Percentiles rank a stretch among this genome's conserved stretches.
Conservation (phyloP, 768 basidiomycete species). For the Russula vinacea region DNA sequence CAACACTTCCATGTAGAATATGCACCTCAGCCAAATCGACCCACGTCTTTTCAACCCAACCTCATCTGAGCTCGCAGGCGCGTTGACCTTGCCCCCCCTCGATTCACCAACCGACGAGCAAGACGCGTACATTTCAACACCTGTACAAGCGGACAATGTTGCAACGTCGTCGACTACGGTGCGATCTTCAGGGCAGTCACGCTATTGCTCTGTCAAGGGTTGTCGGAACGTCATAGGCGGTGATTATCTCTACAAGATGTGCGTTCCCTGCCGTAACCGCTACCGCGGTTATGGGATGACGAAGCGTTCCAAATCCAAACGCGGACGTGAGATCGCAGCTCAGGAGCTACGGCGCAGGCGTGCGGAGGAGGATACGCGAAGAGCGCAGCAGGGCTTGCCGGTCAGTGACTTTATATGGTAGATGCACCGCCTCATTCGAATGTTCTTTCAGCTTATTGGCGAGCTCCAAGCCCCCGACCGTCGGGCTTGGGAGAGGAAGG, state of each 20-base stretch:
- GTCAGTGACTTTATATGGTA: slow-evolving; percentile 34
- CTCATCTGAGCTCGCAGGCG: slow-evolving; percentile 50
- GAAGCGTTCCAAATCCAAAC: slow-evolving; percentile 54
- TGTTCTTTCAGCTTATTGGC: slow-evolving; percentile 36
- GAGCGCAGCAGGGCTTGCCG: slow-evolving; percentile 39
- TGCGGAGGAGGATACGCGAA: slow-evolving; percentile 41
- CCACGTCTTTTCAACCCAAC: slow-evolving; percentile 37
- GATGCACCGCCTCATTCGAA: slow-evolving; percentile 5
- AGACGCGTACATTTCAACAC: slow-evolving; percentile 14
- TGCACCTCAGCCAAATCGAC: slow-evolving; percentile 32
- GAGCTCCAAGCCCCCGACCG: slow-evolving; percentile 33
- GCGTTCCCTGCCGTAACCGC: slow-evolving; percentile 43
- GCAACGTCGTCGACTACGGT: neutral
- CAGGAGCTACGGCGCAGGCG: slow-evolving; percentile 41
- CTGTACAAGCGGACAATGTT: neutral
- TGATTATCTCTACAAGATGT: slow-evolving; percentile 35
- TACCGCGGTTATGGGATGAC: slow-evolving; percentile 54
- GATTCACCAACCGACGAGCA: slow-evolving; percentile 16
- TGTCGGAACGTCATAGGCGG: slow-evolving; percentile 49
- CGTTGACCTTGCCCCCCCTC: slow-evolving; percentile 41
- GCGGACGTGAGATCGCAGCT: slow-evolving; percentile 45
- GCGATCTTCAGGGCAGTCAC: slow-evolving; percentile 31
- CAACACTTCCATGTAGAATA: slow-evolving; percentile 12
- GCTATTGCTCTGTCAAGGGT: slow-evolving; percentile 54
- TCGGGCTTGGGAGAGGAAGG: slow-evolving; percentile 30